Conservation (phyloP, 345 rosid species). For the Mangifera indica region DNA sequence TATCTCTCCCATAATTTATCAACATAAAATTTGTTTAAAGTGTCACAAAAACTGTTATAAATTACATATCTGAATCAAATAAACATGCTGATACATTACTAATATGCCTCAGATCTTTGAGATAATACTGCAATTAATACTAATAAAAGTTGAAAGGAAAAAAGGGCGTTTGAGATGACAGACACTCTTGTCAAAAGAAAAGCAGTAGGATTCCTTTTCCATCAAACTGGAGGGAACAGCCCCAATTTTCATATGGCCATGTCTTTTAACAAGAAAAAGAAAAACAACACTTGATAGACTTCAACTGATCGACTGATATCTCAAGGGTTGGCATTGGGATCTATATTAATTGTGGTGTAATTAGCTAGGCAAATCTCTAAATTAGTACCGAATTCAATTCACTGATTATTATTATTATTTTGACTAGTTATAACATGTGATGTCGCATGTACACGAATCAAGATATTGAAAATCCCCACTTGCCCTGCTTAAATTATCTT, state of each 20-base stretch:
- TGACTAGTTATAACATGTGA: slow-evolving; percentile 24
- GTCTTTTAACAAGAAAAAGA: not conserved
- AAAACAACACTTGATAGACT: not conserved
- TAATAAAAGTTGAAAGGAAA: not conserved
- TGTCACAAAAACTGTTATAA: no score
- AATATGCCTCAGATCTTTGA: not conserved
- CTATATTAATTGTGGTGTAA: no score
- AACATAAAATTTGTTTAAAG: no score
- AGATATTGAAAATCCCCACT: slow-evolving; percentile 4
- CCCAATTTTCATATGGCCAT: not conserved
- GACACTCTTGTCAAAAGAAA: not conserved
- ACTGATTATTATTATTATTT: not conserved
- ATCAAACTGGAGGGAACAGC: not conserved
- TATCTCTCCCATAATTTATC: no score
- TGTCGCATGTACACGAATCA: slow-evolving; percentile 3
- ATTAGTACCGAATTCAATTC: no score
- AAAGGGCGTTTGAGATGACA: not conserved
- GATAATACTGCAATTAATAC: not conserved
- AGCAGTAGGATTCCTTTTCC: not conserved
- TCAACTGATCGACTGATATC: not conserved
- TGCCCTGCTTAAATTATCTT: slow-evolving; percentile 1
- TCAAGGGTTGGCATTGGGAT: not conserved
- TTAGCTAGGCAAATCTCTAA: no score
- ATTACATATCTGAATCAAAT: no score
- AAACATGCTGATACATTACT: no score